Evolutionary conservation across 371 early-diverging fungal genomes (phyloP).

Genomic region (Zopfochytrium polystomum): DNA sequence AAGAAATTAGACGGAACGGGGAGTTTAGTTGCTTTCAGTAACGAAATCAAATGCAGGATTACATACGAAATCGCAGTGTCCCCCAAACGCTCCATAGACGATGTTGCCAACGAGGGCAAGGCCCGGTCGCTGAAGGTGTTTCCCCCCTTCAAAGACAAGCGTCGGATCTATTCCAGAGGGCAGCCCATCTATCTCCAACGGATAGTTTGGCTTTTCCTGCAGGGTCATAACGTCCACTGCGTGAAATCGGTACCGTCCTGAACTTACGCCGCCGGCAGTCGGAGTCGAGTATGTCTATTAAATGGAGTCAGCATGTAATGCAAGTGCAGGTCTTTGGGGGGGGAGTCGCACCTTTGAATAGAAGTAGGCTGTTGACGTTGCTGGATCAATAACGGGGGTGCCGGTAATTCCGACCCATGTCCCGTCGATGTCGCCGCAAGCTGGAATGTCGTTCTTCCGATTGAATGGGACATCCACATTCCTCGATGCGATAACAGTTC

Average conservation of each 20-base stretch:
- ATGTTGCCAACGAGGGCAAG: conserved; percentile 6
- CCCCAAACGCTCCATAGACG: conserved; percentile 22
- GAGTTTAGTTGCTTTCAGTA: too few species aligned
- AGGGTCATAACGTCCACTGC: conserved; percentile 21
- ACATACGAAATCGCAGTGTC: conserved; percentile 14
- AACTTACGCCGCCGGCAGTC: not conserved
- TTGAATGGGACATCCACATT: conserved; percentile 8
- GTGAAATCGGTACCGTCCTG: conserved; percentile 7
- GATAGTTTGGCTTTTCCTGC: conserved; percentile 2
- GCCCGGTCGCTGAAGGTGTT: conserved; percentile 14
- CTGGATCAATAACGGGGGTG: conserved; percentile 17
- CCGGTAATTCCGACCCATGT: conserved; percentile 19
- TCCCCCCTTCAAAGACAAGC: conserved; percentile 10
- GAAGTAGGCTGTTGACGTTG: conserved; percentile 20
- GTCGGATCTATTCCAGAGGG: conserved; percentile 12
- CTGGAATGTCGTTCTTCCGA: not conserved
- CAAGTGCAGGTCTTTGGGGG: not conserved
- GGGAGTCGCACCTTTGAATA: conserved; percentile 11
- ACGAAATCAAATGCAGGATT: too few species aligned
- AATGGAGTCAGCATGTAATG: too few species aligned
- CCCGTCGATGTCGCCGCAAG: too few species aligned
- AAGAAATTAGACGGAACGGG: too few species aligned
- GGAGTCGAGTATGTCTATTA: too few species aligned
- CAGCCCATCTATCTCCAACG: conserved; percentile 2
- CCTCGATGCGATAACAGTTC: not conserved